Evolutionary conservation across 2,329 filamentous ascomycete species (phyloP), one percentile per base, ranked within the genome.

Genomic region (Fusarium sp.): DNA sequence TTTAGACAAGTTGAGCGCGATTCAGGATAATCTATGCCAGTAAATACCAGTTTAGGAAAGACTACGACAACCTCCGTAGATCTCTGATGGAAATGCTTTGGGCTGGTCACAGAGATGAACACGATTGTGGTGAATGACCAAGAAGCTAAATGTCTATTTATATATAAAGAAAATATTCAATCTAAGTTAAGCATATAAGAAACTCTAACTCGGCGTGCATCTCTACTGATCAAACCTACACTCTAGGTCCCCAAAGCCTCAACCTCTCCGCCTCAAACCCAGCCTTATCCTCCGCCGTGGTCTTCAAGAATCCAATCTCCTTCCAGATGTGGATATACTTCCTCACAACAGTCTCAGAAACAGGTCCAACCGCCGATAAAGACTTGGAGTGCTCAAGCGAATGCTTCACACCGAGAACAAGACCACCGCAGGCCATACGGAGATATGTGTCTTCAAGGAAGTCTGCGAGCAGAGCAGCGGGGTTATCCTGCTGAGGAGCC

Each of bases 261-360:
- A 36, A 18, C 12, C 71, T 56, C 14, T 74, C 71, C 35, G 71
- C 67, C 13, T 74, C 70, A 26, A 73, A 73, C 0, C 70, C 66
- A 3, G 70, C 70, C 35, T 63, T 73, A 1, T 74, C 70, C 47
- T 74, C 70, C 0, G n/a, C 66, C 3, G 71, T 74, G 0, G 71
- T 63, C 62, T 75, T 75, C 35, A 76, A 48, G 14, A 76, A 76
- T 2, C 74, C 74, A 64, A 76, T 76, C 39, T 76, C 74, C 41
- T 66, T 76, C 74, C 74, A 76, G 2, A 76, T 76, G 12, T 76
- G 74, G 2, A 76, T 76, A 5, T 76, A 76, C 66, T 76, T 76
- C n/a, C 74, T 63, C 6, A 64, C 66, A 2, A 76, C 60, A 0
- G 47, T 68, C 20, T 73, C 74, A 0, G 69, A 63, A 15, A 76